Conservation (phyloP, 2,329 filamentous ascomycete genomes). For the Calonectria pauciramosa region DNA sequence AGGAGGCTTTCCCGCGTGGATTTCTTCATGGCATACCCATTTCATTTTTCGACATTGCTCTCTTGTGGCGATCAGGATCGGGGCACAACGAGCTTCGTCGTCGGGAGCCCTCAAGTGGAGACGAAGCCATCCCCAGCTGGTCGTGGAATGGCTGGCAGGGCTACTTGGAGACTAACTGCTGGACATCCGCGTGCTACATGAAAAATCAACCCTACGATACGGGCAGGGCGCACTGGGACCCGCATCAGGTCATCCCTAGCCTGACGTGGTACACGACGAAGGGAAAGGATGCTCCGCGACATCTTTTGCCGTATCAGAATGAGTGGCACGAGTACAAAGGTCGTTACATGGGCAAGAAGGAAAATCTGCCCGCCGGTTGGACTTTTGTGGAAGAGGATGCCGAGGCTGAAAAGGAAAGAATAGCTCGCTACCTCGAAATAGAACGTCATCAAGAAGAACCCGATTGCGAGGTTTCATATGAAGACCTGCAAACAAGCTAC, state of each 20-base stretch:
- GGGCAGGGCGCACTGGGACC: conserved; percentile 9
- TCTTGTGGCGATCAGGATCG: conserved; percentile 15
- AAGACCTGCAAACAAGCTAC: conserved; percentile 12
- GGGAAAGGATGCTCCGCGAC: neutral
- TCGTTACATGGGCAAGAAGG: conserved; percentile 13
- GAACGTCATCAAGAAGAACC: neutral
- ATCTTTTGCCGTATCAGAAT: conserved; percentile 18
- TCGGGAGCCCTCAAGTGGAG: neutral
- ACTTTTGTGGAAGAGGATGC: neutral
- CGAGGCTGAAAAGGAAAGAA: neutral
- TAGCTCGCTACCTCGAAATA: neutral
- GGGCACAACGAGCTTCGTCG: neutral
- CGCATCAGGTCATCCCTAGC: conserved; percentile 17
- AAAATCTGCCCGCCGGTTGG: conserved; percentile 9
- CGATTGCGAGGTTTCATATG: conserved; percentile 10
- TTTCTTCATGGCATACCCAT: conserved; percentile 15
- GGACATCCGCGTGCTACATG: conserved; percentile 14
- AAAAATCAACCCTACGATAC: conserved; percentile 1
- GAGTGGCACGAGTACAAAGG: conserved; percentile 24
- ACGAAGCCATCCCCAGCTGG: conserved; percentile 3
- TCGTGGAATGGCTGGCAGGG: conserved; percentile 20
- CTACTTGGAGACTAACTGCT: neutral
- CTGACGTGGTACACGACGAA: conserved; percentile 20
- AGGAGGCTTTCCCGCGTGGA: conserved; percentile 10
- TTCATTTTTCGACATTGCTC: conserved; percentile 14